Evolutionary conservation across 257 asterid genomes (phyloP).

Genomic region (Leonotis leonurus): DNA sequence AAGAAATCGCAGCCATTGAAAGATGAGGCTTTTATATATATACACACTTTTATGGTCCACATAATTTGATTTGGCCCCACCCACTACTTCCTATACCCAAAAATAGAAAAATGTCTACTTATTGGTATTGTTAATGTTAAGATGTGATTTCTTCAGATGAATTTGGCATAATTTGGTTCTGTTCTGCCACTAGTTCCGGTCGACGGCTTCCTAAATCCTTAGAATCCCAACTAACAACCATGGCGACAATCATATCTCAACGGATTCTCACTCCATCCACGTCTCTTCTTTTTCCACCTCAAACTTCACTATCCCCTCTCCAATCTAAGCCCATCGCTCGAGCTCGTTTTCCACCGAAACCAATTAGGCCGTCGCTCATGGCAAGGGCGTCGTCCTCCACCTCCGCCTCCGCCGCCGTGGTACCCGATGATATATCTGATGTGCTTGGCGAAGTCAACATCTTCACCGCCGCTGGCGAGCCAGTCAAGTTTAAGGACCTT

Average conservation of each 20-base stretch:
- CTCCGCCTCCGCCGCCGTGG: conserved; percentile 30
- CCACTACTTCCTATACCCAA: no score
- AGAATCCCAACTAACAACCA: neutral
- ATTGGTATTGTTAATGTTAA: no score
- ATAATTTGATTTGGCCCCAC: neutral
- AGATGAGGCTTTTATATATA: neutral
- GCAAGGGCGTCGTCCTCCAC: conserved; percentile 27
- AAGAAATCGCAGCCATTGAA: neutral
- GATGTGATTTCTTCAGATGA: no score
- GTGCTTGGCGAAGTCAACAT: conserved; percentile 55
- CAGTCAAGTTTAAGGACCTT: conserved; percentile 61
- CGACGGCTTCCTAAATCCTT: neutral
- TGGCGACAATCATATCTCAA: conserved; percentile 32
- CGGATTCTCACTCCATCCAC: conserved; percentile 17
- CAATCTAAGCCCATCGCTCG: conserved; percentile 9
- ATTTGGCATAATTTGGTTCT: no score
- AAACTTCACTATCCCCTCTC: no score
- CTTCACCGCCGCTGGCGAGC: conserved; percentile 61
- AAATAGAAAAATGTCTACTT: no score
- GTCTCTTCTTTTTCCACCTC: conserved; percentile 17
- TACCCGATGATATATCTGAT: conserved; percentile 42
- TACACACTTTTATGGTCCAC: neutral
- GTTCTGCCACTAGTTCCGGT: neutral
- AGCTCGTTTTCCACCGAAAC: conserved; percentile 12
- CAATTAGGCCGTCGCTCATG: conserved; percentile 8